Base-by-base conservation (phyloP, 805 yeast species). In the Wickerhamiella spandovensis region DNA sequence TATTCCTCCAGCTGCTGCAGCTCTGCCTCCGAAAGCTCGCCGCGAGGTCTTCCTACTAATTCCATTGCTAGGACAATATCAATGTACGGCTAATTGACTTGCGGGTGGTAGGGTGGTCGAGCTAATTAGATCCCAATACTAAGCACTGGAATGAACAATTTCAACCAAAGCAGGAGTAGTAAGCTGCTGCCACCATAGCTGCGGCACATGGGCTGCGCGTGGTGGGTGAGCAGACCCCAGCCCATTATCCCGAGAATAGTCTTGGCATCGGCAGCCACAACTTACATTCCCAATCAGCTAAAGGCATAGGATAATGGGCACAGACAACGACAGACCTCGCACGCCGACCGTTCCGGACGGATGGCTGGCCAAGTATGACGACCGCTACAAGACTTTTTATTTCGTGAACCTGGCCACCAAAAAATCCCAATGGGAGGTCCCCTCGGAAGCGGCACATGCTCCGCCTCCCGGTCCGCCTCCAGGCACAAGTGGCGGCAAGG, bases 351-450 rank as follows among this genome's bases (percentile, higher is more conserved):
- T 61, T 1, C 64, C 64, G 9, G 54, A 51, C 10, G 70, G 70
- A 18, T 66, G 70, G 70, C 46, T 63, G 13, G 69, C 69, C 41
- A 65, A 66, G 49, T 66, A 55, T 51, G 72, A 68, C 54, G 48
- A 58, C 18, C 58, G 61, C 28, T 67, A 67, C 58, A 79, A 52
- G 82, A 92, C 43, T 79, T 80, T 81, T 80, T 90, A 81, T 64
- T 90, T 80, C 60, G 95, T 90, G n/a, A 72, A 87, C 58, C 67
- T 84, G 55, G 60, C 72, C 15, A 76, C 85, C 13, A 82, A 84
- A 53, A 70, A 77, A 56, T 85, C 95, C 0, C 96, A 88, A 65
- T 90, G 97, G 97, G 95, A 85, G 48, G 78, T 80, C 13, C 97
- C 96, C 15, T 50, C 22, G 46, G 54, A 25, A 46, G 53, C 46